Evolutionary conservation across 148 eudicot species (phyloP).

Genomic region (Limonium bicolor): DNA sequence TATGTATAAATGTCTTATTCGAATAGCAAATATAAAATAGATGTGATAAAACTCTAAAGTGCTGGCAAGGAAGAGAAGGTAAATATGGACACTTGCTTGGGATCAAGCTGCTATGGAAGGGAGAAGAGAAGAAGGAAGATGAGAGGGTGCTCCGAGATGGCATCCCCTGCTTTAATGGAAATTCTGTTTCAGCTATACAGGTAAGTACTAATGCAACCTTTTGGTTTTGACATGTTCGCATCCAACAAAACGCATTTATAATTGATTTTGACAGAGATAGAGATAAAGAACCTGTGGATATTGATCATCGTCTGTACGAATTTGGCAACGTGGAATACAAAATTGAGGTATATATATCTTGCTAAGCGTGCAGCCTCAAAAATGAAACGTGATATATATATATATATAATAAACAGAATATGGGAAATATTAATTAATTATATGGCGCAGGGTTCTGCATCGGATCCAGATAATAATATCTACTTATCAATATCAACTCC

Average conservation of each 20-base stretch:
- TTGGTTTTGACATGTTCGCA: not conserved
- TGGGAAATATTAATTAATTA: not conserved
- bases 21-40: not conserved
- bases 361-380: not conserved
- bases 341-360: slow-evolving; percentile 35
- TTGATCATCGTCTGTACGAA: slow-evolving; percentile 73
- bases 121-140: slow-evolving; percentile 1
- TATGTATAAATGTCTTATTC: not conserved
- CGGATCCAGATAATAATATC: slow-evolving; percentile 28
- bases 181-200: slow-evolving; percentile 3
- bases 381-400: not conserved
- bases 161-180: slow-evolving; percentile 2
- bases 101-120: not conserved
- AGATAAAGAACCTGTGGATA: slow-evolving; percentile 40
- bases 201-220: not conserved
- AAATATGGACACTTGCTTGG: not conserved
- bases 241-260: not conserved
- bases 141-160: not conserved
- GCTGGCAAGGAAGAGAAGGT: not conserved
- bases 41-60: not conserved
- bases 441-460: slow-evolving; percentile 29
- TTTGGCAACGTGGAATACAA: slow-evolving; percentile 89
- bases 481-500: slow-evolving; percentile 82
- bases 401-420: not conserved
- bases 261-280: slow-evolving; percentile 27